Evolutionary conservation across 305 asterid genomes (phyloP), one percentile per base, ranked within the genome.

Genomic region (Stenogyne calaminthoides): DNA sequence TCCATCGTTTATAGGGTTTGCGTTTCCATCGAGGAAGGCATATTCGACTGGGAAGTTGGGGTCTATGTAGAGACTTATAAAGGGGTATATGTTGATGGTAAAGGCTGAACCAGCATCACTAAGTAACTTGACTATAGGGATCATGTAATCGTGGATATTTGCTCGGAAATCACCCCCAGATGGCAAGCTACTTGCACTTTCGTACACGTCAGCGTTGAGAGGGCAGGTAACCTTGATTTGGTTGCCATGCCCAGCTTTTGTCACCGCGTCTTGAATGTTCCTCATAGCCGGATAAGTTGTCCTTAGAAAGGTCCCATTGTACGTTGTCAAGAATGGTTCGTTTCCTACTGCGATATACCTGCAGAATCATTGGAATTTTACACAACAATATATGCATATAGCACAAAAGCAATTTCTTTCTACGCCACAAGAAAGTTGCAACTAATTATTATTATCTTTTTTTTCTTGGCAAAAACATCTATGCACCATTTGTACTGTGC

Each of bases 311-410:
- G 67, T 85, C 56, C 88, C 89, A 4, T 87, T 87, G 27, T 85
- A 87, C n/a, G 92, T 81, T 9, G 66, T 37, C 75, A 86, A 71
- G 76, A 86, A 84, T 29, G 94, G 91, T 70, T 88, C 90, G 64
- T 88, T 86, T 46, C 95, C 95, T 22, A 88, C 95, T 0, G 95
- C 95, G 18, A 88, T 86, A 7, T 88, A 88, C 82, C 94, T 88
- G 66, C 36, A 79, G 65, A 64, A n/a, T 39, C 44, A 67, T 46
- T 8, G 40, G 8, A 64, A 73, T 11, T 39, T 54, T 16, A 36
- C 27, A 19, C 57, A 2, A 37, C 20, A 34, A 29, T 29, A 15
- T n/a, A 22, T 6, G 60, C 0, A 19, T 19, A 54, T 19, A 7
- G 14, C 44, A 39, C 11, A 39, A 54, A 10, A 18, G 32, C 1